These are phyloP conservation scores for Madurella mycetomatis DNA, from an alignment of 2,329 filamentous ascomycete species.

Conservation along the genomic window DNA sequence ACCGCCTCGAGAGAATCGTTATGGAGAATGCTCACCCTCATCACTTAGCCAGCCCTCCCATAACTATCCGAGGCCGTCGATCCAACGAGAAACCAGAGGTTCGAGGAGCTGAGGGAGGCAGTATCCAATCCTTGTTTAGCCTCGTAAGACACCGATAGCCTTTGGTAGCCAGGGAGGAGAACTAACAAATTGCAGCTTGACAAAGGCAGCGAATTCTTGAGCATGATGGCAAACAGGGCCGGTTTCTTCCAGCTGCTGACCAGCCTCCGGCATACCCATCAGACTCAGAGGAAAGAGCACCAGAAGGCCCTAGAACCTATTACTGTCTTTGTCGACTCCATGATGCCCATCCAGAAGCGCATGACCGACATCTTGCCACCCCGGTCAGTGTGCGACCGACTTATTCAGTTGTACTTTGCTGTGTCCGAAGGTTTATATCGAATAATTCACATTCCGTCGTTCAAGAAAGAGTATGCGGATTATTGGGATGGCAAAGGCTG, in stretches of 20 bases:
- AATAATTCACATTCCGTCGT: slow-evolving; percentile 49
- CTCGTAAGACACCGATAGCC: slow-evolving; percentile 35
- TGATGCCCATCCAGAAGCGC: slow-evolving; percentile 53
- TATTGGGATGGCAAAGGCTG: slow-evolving; percentile 49
- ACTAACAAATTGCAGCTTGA: slow-evolving; percentile 39
- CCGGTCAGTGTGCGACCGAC: slow-evolving; percentile 47
- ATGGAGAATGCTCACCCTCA: slow-evolving; percentile 37
- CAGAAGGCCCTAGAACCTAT: slow-evolving; percentile 46
- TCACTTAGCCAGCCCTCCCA: slow-evolving; percentile 28
- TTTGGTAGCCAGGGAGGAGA: not conserved
- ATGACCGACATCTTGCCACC: slow-evolving; percentile 54
- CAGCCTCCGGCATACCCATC: slow-evolving; percentile 45
- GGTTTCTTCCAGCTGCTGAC: slow-evolving; percentile 41
- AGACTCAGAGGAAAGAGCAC: slow-evolving; percentile 44
- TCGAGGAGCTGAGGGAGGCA: slow-evolving; percentile 51
- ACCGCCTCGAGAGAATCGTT: slow-evolving; percentile 50
- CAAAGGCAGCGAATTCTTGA: slow-evolving; percentile 49
- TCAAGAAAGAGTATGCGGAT: slow-evolving; percentile 45
- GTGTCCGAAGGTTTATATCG: slow-evolving; percentile 51
- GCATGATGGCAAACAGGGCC: slow-evolving; percentile 37
- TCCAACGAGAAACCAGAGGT: slow-evolving; percentile 47
- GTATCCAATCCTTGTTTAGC: slow-evolving; percentile 50
- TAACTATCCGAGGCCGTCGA: slow-evolving; percentile 47
- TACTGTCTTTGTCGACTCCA: slow-evolving; percentile 54
- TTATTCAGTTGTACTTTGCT: slow-evolving; percentile 46